Evolutionary conservation across 2,329 filamentous ascomycete genomes (phyloP).

Genomic region (Sporothrix curviconia): DNA sequence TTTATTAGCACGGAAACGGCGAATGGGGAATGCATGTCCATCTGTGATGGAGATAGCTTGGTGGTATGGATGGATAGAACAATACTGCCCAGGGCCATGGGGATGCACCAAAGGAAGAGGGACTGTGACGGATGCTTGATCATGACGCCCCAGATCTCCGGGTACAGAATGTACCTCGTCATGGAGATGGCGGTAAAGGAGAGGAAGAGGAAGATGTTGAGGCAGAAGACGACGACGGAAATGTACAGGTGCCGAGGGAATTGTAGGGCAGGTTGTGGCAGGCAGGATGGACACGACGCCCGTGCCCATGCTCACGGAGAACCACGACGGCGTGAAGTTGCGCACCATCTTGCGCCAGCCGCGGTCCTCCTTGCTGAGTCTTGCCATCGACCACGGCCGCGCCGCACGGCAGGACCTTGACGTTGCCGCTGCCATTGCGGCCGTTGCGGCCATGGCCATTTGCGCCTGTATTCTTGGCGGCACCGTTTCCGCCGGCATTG

Average conservation of each 20-base stretch:
- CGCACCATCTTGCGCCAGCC: slow-evolving; percentile 32
- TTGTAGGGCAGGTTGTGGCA: slow-evolving; percentile 52
- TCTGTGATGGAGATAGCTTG: too few species aligned
- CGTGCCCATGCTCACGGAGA: slow-evolving; percentile 55
- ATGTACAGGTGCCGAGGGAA: slow-evolving; percentile 46
- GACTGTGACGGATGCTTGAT: slow-evolving; percentile 55
- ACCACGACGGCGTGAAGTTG: slow-evolving; percentile 45
- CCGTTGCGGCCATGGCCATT: too few species aligned
- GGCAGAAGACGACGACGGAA: slow-evolving; percentile 47
- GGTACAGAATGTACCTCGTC: slow-evolving; percentile 54
- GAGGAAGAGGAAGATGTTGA: slow-evolving; percentile 50
- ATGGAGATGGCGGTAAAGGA: slow-evolving; percentile 44
- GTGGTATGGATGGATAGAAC: not conserved
- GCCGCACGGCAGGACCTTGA: not conserved
- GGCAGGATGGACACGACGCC: slow-evolving; percentile 56
- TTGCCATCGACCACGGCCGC: not conserved
- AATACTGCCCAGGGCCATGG: slow-evolving; percentile 52
- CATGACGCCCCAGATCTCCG: slow-evolving; percentile 54
- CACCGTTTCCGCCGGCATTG: too few species aligned
- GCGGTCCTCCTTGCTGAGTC: slow-evolving; percentile 14
- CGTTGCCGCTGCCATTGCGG: not conserved
- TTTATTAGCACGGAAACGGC: not conserved
- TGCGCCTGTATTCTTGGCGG: too few species aligned
- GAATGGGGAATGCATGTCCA: not conserved
- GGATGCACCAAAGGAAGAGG: slow-evolving; percentile 56